Percentiles rank a stretch among this genome's conserved stretches.
phyloP scores from a whole-genome alignment of 2,329 filamentous ascomycete genomes.

The Botryotinia calthae region DNA sequence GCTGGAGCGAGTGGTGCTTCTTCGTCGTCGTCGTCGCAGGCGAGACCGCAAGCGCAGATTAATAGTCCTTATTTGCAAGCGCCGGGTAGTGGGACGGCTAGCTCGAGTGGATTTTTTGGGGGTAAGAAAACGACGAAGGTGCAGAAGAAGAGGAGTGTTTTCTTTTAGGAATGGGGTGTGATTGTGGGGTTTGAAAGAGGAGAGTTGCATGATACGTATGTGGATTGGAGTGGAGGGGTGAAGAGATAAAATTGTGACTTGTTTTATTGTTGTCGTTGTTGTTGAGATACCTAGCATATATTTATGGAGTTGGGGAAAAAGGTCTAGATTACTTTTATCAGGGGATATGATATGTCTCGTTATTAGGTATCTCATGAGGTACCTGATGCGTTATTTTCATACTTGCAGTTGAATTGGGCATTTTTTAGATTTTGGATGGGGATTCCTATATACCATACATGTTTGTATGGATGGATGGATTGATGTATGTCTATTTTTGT shows the following conservation, averaged over 20 bases:
- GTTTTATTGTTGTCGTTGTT: neutral
- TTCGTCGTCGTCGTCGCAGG: slow-evolving; percentile 28
- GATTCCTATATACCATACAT: too few species aligned
- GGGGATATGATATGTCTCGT: neutral
- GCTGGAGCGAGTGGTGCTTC: neutral
- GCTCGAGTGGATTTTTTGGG: slow-evolving; percentile 46
- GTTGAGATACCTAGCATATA: neutral
- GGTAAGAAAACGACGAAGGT: slow-evolving; percentile 38
- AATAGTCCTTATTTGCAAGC: slow-evolving; percentile 33
- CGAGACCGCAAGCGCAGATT: slow-evolving; percentile 20
- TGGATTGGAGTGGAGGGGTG: neutral
- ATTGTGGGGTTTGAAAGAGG: neutral
- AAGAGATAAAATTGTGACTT: neutral
- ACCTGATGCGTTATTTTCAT: neutral
- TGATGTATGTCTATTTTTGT: too few species aligned
- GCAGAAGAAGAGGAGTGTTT: slow-evolving; percentile 38
- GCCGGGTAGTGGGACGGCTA: slow-evolving; percentile 39
- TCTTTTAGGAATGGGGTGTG: slow-evolving; percentile 24
- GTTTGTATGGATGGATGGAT: neutral
- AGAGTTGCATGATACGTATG: neutral
- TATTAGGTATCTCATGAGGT: neutral
- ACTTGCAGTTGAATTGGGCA: neutral
- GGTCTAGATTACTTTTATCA: neutral
- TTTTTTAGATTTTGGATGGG: too few species aligned
- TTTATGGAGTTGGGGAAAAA: neutral